Evolutionary conservation across 1,284 basidiomycete genomes (phyloP), one percentile per base, ranked within the genome.

Genomic region (Pisolithus thermaeus): DNA sequence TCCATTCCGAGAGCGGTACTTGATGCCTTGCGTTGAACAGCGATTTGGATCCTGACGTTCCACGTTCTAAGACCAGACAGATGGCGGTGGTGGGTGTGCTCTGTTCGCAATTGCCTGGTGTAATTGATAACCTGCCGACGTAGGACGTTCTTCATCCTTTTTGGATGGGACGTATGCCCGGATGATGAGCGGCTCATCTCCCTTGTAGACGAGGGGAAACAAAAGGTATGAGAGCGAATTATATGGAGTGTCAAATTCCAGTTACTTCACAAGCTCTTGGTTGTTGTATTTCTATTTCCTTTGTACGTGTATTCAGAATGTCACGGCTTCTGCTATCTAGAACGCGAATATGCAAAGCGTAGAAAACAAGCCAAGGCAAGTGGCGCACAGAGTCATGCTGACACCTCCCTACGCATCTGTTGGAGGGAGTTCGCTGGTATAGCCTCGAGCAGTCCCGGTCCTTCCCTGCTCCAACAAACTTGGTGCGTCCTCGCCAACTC

Each of bases 371-470:
- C 16, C 8, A 22, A 22, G 14, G 11, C 40, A 28, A 16, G 42
- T 25, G 41, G 7, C 3, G 5, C 16, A 27, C 18, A 42, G n/a
- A 25, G 22, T 30, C 28, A 30, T 30, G 3, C 28, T 30, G 11
- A 8, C 7, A 30, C 28, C 9, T 30, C 25, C 23, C 28, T 46
- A 46, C 32, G 7, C 20, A 35, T 22, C 7, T 18, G 27, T 8
- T n/a, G n/a, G 7, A 22, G 28, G 44, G 8, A 52, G 73, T 54
- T 80, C 80, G 52, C 84, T 80, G 27, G 77, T 72, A 66, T 99
- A 98, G 4, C 89, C 91, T 56, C 87, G 80, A 30, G 96, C 94
- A 47, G 97, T 90, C 4, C 96, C 96, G 58, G 79, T 90, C 52
- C 92, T 74, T 1, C 92, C 96, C 68, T 96, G 86, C 70, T 97